Evolutionary conservation across 257 asterid genomes (phyloP).

Genomic region (Ilex aquifolium): DNA sequence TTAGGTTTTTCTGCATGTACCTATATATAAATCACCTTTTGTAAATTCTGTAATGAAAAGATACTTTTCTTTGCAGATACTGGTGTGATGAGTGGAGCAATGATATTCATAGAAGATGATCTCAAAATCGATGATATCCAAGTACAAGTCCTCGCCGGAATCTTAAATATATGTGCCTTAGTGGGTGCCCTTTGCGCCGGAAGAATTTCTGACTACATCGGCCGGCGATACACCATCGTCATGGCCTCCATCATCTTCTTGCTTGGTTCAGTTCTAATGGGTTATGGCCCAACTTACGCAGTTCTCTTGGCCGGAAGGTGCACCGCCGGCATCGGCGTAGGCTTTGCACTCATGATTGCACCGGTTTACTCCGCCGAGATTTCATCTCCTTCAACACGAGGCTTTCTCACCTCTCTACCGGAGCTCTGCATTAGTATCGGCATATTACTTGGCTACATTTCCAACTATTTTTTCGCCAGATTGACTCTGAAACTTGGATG

Average conservation of each 20-base stretch:
- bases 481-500: background rate
- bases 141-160: conserved; percentile 2
- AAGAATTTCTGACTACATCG: background rate
- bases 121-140: background rate
- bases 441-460: background rate
- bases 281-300: background rate
- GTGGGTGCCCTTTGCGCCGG: background rate
- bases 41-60: too few species aligned
- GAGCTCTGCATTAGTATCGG: background rate
- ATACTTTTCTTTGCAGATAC: background rate
- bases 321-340: conserved; percentile 1
- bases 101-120: conserved; percentile 1
- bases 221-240: conserved; percentile 2
- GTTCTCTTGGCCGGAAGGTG: background rate
- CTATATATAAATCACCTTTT: too few species aligned
- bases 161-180: background rate
- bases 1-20: too few species aligned
- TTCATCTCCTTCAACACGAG: background rate
- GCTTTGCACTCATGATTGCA: background rate
- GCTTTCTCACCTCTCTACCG: background rate
- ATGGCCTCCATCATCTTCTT: background rate
- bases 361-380: conserved; percentile 1
- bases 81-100: conserved; percentile 3
- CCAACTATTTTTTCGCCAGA: background rate
- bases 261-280: conserved; percentile 2